Conservation (phyloP, 805 yeast species). For the Isabelozyma pseudorhagii region DNA sequence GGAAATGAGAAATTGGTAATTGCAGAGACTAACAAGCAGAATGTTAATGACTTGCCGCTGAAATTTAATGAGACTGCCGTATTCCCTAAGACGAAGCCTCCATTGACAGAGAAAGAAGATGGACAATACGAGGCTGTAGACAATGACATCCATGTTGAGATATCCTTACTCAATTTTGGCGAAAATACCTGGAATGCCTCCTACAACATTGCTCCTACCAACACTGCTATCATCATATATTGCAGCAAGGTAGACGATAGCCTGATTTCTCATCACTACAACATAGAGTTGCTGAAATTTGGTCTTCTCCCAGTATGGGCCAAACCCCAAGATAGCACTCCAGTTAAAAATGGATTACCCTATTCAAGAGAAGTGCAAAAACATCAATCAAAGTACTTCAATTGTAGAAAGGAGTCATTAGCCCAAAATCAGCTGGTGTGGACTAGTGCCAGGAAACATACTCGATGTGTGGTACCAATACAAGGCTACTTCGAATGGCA, state of each 20-base stretch:
- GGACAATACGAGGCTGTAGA: background rate
- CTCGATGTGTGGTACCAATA: conserved; percentile 73
- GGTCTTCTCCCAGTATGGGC: conserved; percentile 74
- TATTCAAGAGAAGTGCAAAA: conserved; percentile 30
- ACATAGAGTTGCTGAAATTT: conserved; percentile 65
- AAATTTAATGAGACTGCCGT: conserved; percentile 21
- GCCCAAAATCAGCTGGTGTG: conserved; percentile 50
- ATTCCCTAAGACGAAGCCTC: background rate
- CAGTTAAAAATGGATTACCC: conserved; percentile 16
- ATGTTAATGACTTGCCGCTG: conserved; percentile 22
- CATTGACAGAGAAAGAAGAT: background rate
- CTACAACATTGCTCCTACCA: conserved; percentile 65
- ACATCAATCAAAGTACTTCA: conserved; percentile 54
- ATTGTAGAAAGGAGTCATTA: conserved; percentile 69
- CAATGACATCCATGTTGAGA: conserved; percentile 1
- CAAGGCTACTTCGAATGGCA: conserved; percentile 89
- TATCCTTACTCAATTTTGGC: background rate
- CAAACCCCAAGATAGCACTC: conserved; percentile 36
- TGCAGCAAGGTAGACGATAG: conserved; percentile 5
- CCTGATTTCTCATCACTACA: conserved; percentile 11
- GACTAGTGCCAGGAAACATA: conserved; percentile 45
- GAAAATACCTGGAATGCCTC: conserved; percentile 24
- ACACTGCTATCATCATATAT: conserved; percentile 41
- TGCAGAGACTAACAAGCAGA: conserved; percentile 10
- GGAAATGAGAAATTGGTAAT: background rate